Conservation (phyloP, 2,329 filamentous ascomycete species). For the Neofusicoccum sp. region DNA sequence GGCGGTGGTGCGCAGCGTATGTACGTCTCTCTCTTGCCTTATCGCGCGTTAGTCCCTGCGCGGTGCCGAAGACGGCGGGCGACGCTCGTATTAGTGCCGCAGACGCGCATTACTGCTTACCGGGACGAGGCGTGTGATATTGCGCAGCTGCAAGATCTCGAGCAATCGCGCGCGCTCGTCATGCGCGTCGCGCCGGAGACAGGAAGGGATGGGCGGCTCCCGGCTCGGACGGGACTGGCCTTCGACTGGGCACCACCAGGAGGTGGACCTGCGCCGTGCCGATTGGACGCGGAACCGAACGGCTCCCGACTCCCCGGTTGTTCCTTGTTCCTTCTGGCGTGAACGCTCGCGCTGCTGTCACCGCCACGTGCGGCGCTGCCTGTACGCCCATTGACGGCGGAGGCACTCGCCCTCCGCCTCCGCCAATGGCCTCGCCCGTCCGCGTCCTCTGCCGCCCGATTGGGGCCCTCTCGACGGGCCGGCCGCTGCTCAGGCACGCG, state of each 20-base stretch:
- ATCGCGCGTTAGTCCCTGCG: background rate
- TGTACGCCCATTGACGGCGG: background rate
- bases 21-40: background rate
- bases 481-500: background rate
- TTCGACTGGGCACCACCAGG: background rate
- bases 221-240: background rate
- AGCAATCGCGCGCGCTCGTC: background rate
- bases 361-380: conserved; percentile 1
- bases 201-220: background rate
- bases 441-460: background rate
- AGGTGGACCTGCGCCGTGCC: background rate
- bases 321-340: background rate
- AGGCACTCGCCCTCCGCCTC: background rate
- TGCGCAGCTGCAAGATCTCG: background rate
- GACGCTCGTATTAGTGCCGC: background rate
- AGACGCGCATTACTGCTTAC: conserved; percentile 11
- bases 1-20: too few relatives aligned
- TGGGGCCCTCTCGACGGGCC: background rate
- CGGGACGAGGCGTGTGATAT: background rate
- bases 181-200: background rate
- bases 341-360: background rate
- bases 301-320: background rate
- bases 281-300: background rate
- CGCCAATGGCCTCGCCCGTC: background rate
- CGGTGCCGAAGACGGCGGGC: background rate